Percentiles rank a stretch among this genome's conserved stretches.
phyloP scores from a whole-genome alignment of 768 basidiomycete genomes.

The Mycena pura region DNA sequence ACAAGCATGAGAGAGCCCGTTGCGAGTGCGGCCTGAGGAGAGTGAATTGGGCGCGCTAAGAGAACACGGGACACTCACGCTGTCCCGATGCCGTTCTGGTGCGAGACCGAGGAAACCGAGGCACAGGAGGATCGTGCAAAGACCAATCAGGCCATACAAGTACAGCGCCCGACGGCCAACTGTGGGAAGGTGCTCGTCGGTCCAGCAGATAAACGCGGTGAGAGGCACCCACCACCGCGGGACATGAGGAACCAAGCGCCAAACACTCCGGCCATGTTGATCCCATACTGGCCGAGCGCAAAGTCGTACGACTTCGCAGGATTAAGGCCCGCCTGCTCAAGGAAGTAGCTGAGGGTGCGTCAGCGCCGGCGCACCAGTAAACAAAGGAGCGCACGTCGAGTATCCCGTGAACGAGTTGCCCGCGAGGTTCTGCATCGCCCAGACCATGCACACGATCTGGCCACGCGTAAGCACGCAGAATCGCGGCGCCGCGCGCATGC shows the following conservation, averaged over 20 bases:
- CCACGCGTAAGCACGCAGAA: no score
- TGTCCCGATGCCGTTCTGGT: conserved; percentile 15
- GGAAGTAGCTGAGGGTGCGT: conserved; percentile 35
- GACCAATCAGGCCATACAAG: conserved; percentile 24
- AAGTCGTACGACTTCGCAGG: conserved; percentile 38
- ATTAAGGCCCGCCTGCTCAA: conserved; percentile 42
- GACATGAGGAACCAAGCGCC: conserved; percentile 30
- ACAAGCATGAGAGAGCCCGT: conserved; percentile 28
- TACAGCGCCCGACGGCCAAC: conserved; percentile 26
- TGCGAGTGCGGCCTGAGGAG: conserved; percentile 14
- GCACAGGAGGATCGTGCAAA: conserved; percentile 22
- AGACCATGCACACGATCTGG: conserved; percentile 30
- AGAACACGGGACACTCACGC: not conserved
- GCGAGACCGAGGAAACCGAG: conserved; percentile 24
- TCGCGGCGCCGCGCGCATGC: no score
- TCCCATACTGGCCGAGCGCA: conserved; percentile 30
- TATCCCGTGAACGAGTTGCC: conserved; percentile 29
- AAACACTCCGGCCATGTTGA: conserved; percentile 27
- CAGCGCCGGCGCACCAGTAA: not conserved
- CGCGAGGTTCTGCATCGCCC: conserved; percentile 29
- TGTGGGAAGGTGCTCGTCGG: not conserved
- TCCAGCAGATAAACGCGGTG: not conserved
- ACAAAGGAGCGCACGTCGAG: conserved; percentile 12
- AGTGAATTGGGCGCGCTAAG: not conserved
- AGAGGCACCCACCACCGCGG: conserved; percentile 4